Evolutionary conservation across 768 basidiomycete genomes (phyloP).

Genomic region (Suillus fuscotomentosus): DNA sequence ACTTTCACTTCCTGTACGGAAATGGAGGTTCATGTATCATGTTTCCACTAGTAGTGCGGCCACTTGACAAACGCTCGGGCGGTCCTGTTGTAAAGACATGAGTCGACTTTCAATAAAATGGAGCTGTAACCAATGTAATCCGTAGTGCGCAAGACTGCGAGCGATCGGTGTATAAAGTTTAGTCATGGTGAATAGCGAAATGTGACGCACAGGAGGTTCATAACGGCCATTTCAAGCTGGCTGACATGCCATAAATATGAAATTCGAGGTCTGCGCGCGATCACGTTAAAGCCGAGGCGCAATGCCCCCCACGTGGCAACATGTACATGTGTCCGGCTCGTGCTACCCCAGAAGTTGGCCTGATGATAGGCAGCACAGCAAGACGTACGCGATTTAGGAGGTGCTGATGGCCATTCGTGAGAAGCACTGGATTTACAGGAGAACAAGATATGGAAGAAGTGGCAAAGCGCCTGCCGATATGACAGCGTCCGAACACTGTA

Average conservation of each 20-base stretch:
- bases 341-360: neutral
- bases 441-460: neutral
- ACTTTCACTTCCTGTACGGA: neutral
- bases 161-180: neutral
- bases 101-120: neutral
- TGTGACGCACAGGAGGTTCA: conserved; percentile 1
- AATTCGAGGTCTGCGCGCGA: neutral
- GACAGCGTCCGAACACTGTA: neutral
- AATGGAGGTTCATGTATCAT: neutral
- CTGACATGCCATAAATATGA: neutral
- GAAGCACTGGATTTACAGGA: neutral
- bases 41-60: neutral
- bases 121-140: neutral
- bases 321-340: neutral
- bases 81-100: neutral
- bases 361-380: neutral
- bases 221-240: neutral
- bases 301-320: neutral
- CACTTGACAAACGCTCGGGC: neutral
- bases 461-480: neutral
- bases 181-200: neutral
- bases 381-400: neutral
- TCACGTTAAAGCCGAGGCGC: neutral
- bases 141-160: neutral
- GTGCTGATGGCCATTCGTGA: neutral